Base-by-base conservation (phyloP, 352 stramenopile genomes). In the Pythium apleroticum region DNA sequence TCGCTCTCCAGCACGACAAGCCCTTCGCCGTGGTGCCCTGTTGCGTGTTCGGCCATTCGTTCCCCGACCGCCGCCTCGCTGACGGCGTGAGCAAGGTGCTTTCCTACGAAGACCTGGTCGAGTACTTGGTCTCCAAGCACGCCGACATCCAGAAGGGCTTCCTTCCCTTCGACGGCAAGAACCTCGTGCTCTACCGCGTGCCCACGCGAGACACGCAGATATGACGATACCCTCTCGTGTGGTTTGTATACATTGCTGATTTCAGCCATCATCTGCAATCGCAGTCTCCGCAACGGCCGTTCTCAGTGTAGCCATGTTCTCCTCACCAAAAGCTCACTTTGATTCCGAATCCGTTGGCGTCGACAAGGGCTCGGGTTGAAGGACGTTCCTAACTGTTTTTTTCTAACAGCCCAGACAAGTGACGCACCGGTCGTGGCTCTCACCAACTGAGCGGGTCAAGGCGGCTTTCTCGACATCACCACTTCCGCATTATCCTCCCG, bases 11-110 rank as follows among this genome's bases (percentile, higher is more conserved):
- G 52, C 89, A 93, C 65, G 69, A 86, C 59, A 98, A 98, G 60
- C 88, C 95, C 0, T 98, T 98, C 75, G 93, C 96, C 3, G 79
- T 99, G 11, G 95, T 98, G n/a, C 96, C 96, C 0, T 99, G 96
- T 65, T 99, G 96, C 67, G 96, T 99, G 14, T 98, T 98, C 72
- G 87, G 88, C 5, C 87, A 89, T 25, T 79, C 93, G 60, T 98
- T 98, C 79, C 91, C 90, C 6, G 48, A 85, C 22, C 83, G 83
- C 8, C 80, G 75, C 45, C 53, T 73, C 12, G 65, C 73, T 1
- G 60, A 86, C 48, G 57, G 60, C 3, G 76, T 77, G 20, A 71
- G 58, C 14, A 76, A 80, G 43, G 90, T 97, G 3, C 52, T 84
- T 11, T 93, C 85, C 25, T 94, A 93, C 61, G 78, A 91, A 31